Evolutionary conservation across 2,329 filamentous ascomycete species (phyloP).

Genomic region (Botryotinia convoluta): DNA sequence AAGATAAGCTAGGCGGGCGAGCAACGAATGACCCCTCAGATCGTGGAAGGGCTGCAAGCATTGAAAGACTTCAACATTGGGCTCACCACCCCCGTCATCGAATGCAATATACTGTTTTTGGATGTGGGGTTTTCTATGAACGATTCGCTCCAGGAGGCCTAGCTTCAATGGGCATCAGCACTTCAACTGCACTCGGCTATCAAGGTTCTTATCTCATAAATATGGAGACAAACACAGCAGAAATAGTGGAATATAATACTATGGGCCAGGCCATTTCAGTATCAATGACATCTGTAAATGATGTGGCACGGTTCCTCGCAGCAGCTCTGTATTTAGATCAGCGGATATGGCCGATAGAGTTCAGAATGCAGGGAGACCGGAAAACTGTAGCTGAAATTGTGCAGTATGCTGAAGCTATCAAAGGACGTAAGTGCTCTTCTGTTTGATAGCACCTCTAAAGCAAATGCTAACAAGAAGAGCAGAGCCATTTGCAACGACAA

Average conservation of each 20-base stretch:
- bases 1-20: constrained; percentile 59
- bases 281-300: constrained; percentile 66
- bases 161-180: constrained; percentile 56
- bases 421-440: constrained; percentile 45
- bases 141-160: constrained; percentile 68
- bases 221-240: constrained; percentile 54
- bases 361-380: constrained; percentile 66
- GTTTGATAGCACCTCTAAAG: background rate
- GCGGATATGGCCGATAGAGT: constrained; percentile 63
- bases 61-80: constrained; percentile 56
- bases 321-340: constrained; percentile 63
- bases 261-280: constrained; percentile 53
- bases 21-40: constrained; percentile 58
- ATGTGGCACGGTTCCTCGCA: constrained; percentile 69
- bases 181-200: constrained; percentile 48
- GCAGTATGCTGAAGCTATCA: constrained; percentile 46
- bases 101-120: constrained; percentile 69
- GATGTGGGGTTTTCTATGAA: constrained; percentile 75
- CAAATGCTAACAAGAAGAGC: constrained; percentile 17
- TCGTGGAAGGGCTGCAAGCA: constrained; percentile 55
- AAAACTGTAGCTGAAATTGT: constrained; percentile 61
- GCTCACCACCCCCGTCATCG: constrained; percentile 44
- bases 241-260: constrained; percentile 56
- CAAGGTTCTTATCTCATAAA: constrained; percentile 68
- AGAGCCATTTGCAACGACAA: constrained; percentile 27